These are phyloP conservation scores for Xylogone sp. DNA, from an alignment of 2,329 filamentous ascomycete species.

Conservation along the genomic window DNA sequence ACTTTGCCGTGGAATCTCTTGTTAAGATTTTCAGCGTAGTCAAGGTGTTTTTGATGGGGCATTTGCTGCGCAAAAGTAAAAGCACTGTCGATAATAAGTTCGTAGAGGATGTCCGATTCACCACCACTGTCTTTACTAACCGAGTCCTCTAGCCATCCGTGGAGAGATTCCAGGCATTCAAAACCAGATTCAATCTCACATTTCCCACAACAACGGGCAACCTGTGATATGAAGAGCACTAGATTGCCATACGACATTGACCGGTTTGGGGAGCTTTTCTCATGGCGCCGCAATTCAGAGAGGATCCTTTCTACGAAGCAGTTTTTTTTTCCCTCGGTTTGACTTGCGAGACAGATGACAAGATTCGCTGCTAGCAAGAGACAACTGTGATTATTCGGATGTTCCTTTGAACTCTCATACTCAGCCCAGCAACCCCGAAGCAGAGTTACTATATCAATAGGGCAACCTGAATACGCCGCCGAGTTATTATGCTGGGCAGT, in stretches of 20 bases:
- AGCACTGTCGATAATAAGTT: slow-evolving; percentile 28
- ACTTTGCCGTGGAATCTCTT: neutral
- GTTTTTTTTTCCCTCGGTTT: neutral
- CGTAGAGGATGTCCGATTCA: slow-evolving; percentile 13
- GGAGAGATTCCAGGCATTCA: slow-evolving; percentile 34
- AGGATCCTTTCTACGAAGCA: slow-evolving; percentile 8
- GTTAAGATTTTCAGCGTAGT: slow-evolving; percentile 25
- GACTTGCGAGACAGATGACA: slow-evolving; percentile 5
- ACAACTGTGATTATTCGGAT: slow-evolving; percentile 1
- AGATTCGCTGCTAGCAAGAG: slow-evolving; percentile 19
- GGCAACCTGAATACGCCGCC: no score
- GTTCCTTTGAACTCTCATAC: neutral
- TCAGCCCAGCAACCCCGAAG: slow-evolving; percentile 12
- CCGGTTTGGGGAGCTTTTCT: neutral
- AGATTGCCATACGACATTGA: slow-evolving; percentile 11
- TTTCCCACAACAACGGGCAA: slow-evolving; percentile 45
- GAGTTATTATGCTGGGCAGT: neutral
- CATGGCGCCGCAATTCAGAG: slow-evolving; percentile 4
- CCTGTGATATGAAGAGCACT: slow-evolving; percentile 36
- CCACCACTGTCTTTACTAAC: slow-evolving; percentile 2
- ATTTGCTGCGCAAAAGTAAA: slow-evolving; percentile 26
- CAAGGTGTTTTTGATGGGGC: slow-evolving; percentile 22
- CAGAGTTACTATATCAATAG: slow-evolving; percentile 6
- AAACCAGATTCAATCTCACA: slow-evolving; percentile 30
- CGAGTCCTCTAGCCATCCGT: slow-evolving; percentile 15